Evolutionary conservation across 1,139 yeast genomes (phyloP), one percentile per base, ranked within the genome.

Genomic region (Casaregolazyma suthepensis): DNA sequence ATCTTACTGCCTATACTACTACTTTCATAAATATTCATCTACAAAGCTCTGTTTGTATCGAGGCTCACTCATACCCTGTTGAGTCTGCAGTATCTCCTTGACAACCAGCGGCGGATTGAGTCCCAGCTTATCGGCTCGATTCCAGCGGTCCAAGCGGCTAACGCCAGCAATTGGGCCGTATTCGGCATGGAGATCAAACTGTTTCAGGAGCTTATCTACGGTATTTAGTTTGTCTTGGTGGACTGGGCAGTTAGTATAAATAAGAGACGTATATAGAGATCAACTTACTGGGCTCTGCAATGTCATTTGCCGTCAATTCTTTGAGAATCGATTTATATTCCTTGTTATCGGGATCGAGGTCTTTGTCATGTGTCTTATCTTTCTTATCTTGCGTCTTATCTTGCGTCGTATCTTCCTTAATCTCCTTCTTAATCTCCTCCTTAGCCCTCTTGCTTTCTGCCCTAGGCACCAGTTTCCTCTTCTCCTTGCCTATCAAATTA

Each of bases 81-180:
- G 51, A 2, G 65, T 61, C 20, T 52, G 54, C 26, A 67, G 60
- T 38, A 66, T 69, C 56, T 59, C 59, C 50, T 62, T 61, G 12
- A 73, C 66, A 10, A 64, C 60, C 7, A 19, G 44, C 5, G 77
- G 77, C 2, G 77, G 77, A 10, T 64, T 54, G 48, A 68, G 59
- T 9, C 96, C 96, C 64, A 91, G 74, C 54, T 85, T 85, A 65
- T 87, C 90, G 1, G 98, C 97, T 64, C 98, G 77, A 63, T 88
- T 85, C 96, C 96, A 91, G 10, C 99, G 61, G 22, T 68, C 66
- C 20, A 73, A 55, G 23, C 77, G 59, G 5, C 70, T 60, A 43
- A 72, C 51, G 1, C 77, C 77, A 1, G 63, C 65, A 13, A 66
- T 61, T 1, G 77, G 77, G 1, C 77, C 77, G 52, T 64, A 73